These are phyloP conservation scores for Zalaria sp. DNA, from an alignment of 2,329 filamentous ascomycete species.

Conservation along the genomic window DNA sequence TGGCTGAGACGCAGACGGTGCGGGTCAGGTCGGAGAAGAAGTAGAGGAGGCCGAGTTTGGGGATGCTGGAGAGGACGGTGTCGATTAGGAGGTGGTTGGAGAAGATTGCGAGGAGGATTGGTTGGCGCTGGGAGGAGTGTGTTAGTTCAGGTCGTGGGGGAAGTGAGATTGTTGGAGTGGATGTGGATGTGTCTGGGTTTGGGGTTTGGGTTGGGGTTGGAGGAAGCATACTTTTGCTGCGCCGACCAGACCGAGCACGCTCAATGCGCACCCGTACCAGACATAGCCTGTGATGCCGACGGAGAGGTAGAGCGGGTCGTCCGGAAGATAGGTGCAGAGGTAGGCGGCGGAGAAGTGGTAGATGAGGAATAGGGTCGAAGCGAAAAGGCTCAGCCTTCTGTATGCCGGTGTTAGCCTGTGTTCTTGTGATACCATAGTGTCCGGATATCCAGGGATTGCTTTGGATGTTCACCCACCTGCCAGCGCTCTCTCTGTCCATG, in stretches of 20 bases:
- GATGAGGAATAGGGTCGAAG: constrained; percentile 10
- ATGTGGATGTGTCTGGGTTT: no score
- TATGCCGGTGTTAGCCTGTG: no score
- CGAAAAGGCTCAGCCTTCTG: constrained; percentile 8
- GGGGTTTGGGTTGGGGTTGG: no score
- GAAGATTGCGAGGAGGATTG: constrained; percentile 7
- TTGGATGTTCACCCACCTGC: no score
- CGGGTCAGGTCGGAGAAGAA: constrained; percentile 6
- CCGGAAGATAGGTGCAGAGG: constrained; percentile 12
- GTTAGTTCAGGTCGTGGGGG: not conserved
- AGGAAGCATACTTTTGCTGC: constrained; percentile 10
- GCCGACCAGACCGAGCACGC: constrained; percentile 11
- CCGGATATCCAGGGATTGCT: no score
- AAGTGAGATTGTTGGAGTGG: no score
- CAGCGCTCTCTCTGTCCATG: no score
- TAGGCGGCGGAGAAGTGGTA: constrained; percentile 13
- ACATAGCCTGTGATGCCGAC: constrained; percentile 12
- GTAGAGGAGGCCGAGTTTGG: constrained; percentile 7
- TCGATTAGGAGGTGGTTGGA: constrained; percentile 9
- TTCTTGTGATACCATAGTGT: no score
- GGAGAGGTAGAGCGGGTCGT: constrained; percentile 14
- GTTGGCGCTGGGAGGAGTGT: constrained; percentile 1
- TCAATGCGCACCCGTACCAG: constrained; percentile 13
- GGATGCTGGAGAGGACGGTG: constrained; percentile 7
- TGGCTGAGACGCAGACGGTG: constrained; percentile 3